Evolutionary conservation across 352 stramenopile species (phyloP).

Genomic region (Saprolegnia parasitica): DNA sequence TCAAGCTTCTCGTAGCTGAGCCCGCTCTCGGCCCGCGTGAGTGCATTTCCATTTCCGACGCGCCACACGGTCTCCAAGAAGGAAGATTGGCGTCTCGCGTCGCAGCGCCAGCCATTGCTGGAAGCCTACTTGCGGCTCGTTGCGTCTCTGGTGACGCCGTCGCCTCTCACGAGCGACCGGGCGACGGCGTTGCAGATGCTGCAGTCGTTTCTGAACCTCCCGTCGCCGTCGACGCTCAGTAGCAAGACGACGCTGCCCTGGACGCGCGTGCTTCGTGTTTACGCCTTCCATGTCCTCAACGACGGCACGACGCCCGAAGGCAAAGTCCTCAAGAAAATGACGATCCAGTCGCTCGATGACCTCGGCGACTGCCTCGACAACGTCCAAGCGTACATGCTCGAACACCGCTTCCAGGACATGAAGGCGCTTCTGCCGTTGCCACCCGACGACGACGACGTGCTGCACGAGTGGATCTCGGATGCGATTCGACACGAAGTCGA

Average conservation of each 20-base stretch:
- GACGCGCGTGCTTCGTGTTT: conserved; percentile 66
- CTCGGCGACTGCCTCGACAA: conserved; percentile 72
- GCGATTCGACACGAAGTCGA: conserved; percentile 79
- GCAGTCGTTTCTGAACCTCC: conserved; percentile 76
- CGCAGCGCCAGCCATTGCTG: conserved; percentile 62
- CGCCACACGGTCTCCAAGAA: conserved; percentile 44
- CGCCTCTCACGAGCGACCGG: conserved; percentile 68
- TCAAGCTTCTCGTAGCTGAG: conserved; percentile 40
- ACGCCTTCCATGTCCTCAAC: conserved; percentile 75
- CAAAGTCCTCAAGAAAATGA: conserved; percentile 72
- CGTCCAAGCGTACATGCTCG: conserved; percentile 83
- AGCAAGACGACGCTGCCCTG: conserved; percentile 78
- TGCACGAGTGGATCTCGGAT: conserved; percentile 73
- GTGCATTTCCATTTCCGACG: conserved; percentile 66
- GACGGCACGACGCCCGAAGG: conserved; percentile 71
- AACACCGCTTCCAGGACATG: conserved; percentile 80
- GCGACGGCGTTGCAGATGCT: conserved; percentile 71
- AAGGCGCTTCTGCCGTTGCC: conserved; percentile 14
- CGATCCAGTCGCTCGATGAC: conserved; percentile 56
- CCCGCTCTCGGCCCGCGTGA: conserved; percentile 59
- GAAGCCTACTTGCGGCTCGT: conserved; percentile 73
- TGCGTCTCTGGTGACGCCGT: conserved; percentile 65
- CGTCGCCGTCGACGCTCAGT: conserved; percentile 58
- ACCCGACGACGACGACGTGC: conserved; percentile 54
- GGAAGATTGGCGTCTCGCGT: conserved; percentile 55